These are phyloP conservation scores for Orychophragmus violaceus DNA, from an alignment of 345 rosid species.

Conservation along the genomic window DNA sequence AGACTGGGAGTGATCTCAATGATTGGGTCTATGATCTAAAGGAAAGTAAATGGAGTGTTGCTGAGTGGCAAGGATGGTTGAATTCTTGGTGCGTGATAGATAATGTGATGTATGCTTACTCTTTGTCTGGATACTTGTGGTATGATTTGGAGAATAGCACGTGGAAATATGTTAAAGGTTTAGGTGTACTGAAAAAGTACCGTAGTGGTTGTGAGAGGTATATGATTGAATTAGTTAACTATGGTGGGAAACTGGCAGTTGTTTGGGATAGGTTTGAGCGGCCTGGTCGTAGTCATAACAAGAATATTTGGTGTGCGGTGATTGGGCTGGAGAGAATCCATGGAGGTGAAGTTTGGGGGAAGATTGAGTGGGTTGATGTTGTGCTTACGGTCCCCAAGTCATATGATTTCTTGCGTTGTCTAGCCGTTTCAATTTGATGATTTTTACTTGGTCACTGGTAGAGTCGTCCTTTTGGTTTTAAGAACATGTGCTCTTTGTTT, in stretches of 20 bases:
- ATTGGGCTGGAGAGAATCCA: background rate
- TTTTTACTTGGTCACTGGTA: background rate
- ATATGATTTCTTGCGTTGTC: background rate
- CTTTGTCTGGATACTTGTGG: background rate
- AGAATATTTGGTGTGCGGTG: background rate
- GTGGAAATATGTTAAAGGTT: conserved; percentile 13
- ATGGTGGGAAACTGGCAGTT: background rate
- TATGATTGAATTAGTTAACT: background rate
- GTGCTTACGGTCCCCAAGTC: background rate
- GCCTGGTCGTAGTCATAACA: background rate
- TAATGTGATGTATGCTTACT: conserved; percentile 11
- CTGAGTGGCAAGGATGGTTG: background rate
- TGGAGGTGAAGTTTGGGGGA: background rate
- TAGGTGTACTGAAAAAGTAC: background rate
- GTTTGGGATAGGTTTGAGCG: background rate
- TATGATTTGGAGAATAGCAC: background rate
- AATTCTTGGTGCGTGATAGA: conserved; percentile 14
- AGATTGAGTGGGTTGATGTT: background rate
- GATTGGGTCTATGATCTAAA: conserved; percentile 12
- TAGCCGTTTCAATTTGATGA: background rate
- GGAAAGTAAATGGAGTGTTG: conserved; percentile 4
- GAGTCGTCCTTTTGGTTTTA: background rate
- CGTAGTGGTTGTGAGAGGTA: background rate
- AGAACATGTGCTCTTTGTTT: background rate
- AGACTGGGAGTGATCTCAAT: background rate